A percentile compares a stretch with the other conserved stretches of the same genome.
Conservation (phyloP, 1,284 basidiomycete genomes). For the Ganoderma resinaceum region DNA sequence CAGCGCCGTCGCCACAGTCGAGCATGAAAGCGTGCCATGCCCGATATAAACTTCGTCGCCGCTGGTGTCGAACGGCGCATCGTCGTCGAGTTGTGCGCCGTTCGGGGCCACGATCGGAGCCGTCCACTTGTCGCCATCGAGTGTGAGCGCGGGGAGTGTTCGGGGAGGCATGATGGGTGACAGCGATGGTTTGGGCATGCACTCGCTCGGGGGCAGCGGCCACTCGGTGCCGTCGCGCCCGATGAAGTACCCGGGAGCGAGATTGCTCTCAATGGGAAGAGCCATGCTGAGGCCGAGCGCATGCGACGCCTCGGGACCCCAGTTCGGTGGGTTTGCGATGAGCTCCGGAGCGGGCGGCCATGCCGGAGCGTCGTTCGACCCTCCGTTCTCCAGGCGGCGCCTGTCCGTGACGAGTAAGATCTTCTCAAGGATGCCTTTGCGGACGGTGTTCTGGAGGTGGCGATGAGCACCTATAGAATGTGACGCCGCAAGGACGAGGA, state of each 20-base stretch:
- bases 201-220: slow-evolving; percentile 24
- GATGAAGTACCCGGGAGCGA: slow-evolving; percentile 15
- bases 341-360: slow-evolving; percentile 19
- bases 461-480: not conserved
- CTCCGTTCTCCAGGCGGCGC: not conserved
- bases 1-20: not conserved
- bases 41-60: not conserved
- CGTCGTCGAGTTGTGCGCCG: not conserved
- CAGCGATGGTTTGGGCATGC: slow-evolving; percentile 12
- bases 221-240: slow-evolving; percentile 21
- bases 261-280: not conserved
- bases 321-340: slow-evolving; percentile 13
- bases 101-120: not conserved
- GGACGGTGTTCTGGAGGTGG: not conserved
- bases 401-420: not conserved
- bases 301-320: slow-evolving; percentile 11
- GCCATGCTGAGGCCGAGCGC: not conserved
- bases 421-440: not conserved
- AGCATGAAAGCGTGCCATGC: not conserved
- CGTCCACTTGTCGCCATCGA: not conserved
- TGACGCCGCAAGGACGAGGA: not conserved
- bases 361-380: slow-evolving; percentile 14
- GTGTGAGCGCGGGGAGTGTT: not conserved
- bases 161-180: not conserved
- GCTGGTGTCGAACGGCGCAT: not conserved